A percentile compares a stretch with the other conserved stretches of the same genome.
Evolutionary conservation across 2,329 filamentous ascomycete genomes (phyloP).

Genomic region (Escovopsis sp.): DNA sequence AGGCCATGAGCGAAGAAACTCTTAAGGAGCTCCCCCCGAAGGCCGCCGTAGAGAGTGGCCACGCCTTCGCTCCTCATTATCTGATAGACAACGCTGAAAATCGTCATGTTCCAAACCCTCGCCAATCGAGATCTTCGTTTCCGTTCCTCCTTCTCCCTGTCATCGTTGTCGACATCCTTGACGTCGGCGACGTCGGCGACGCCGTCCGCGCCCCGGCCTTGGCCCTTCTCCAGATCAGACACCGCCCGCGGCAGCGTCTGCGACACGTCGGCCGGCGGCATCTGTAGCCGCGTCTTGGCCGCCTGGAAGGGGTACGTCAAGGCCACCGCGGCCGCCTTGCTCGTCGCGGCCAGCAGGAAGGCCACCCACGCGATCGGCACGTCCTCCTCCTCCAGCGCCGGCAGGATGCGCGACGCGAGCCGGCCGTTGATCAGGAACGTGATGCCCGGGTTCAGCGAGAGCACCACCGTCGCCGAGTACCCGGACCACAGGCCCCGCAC

Average conservation of each 20-base stretch:
- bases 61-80: conserved; percentile 51
- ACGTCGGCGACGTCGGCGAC: too few species aligned
- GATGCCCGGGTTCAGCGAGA: conserved; percentile 74
- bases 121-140: conserved; percentile 5
- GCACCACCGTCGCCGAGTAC: conserved; percentile 63
- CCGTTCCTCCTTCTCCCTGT: not conserved
- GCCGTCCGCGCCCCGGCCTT: not conserved
- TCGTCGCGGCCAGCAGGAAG: conserved; percentile 51
- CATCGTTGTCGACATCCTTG: too few species aligned
- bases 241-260: conserved; percentile 12
- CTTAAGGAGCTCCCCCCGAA: conserved; percentile 63
- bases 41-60: conserved; percentile 56
- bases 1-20: conserved; percentile 76
- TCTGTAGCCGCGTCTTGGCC: conserved; percentile 67
- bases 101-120: conserved; percentile 27
- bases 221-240: conserved; percentile 6
- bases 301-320: conserved; percentile 77
- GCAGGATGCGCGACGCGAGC: conserved; percentile 45
- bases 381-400: conserved; percentile 29
- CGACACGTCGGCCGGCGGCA: conserved; percentile 31
- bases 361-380: conserved; percentile 22
- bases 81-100: conserved; percentile 47
- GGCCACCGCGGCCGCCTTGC: conserved; percentile 62
- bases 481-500: conserved; percentile 72
- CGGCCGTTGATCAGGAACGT: conserved; percentile 73